A percentile compares a stretch with the other conserved stretches of the same genome.
These are phyloP conservation scores for Nigrospora osmanthi DNA, from an alignment of 2,329 filamentous ascomycete species.

Conservation along the genomic window DNA sequence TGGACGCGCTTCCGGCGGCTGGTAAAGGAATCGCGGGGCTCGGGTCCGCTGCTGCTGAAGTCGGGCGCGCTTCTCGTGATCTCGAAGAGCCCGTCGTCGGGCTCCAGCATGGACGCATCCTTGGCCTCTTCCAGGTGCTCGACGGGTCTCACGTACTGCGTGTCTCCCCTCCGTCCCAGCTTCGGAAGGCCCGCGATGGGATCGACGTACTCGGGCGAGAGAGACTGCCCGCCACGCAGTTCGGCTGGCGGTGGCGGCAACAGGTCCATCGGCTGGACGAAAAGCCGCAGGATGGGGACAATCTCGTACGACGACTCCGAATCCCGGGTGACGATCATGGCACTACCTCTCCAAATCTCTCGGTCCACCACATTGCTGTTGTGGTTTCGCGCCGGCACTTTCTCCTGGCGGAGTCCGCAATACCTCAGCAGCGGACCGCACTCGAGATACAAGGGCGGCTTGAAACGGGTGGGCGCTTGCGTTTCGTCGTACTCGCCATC, in stretches of 20 bases:
- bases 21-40: constrained; percentile 45
- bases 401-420: constrained; percentile 69
- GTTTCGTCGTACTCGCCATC: constrained; percentile 61
- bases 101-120: constrained; percentile 74
- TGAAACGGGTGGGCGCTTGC: constrained; percentile 63
- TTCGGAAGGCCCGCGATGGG: constrained; percentile 84
- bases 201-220: constrained; percentile 79
- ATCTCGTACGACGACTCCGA: constrained; percentile 74
- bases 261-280: constrained; percentile 78
- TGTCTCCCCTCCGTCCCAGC: constrained; percentile 74
- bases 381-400: constrained; percentile 28
- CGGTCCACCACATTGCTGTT: constrained; percentile 39
- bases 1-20: constrained; percentile 43
- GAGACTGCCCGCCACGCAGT: constrained; percentile 52
- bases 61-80: constrained; percentile 48
- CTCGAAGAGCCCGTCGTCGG: constrained; percentile 78
- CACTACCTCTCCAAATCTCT: constrained; percentile 85
- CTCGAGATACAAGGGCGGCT: constrained; percentile 75
- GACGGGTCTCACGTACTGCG: constrained; percentile 82
- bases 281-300: constrained; percentile 71
- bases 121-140: constrained; percentile 71
- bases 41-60: constrained; percentile 34
- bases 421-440: constrained; percentile 89
- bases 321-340: constrained; percentile 94
- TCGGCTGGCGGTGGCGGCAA: constrained; percentile 70